Evolutionary conservation across 345 rosid species (phyloP).

Genomic region (Populus simonii): DNA sequence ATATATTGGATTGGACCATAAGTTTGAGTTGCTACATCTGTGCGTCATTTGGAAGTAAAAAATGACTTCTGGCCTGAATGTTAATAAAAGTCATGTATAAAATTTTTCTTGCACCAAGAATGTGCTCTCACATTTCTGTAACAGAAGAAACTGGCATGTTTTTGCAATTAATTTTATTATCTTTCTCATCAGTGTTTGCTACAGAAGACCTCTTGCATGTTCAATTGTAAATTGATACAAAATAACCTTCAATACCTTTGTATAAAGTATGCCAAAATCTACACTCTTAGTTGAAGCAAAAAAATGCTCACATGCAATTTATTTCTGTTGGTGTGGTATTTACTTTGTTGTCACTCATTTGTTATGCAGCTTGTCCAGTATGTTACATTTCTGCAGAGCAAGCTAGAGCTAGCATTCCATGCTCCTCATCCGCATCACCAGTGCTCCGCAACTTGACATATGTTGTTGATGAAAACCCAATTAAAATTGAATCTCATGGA

Average conservation of each 20-base stretch:
- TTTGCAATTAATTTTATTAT: not conserved
- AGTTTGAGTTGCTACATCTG: not conserved
- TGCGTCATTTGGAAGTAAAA: not conserved
- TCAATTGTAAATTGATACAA: not conserved
- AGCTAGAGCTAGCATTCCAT: constrained; percentile 75
- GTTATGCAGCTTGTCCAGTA: constrained; percentile 70
- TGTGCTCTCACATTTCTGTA: not conserved
- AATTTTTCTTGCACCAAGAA: not conserved
- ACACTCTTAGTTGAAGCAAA: not conserved
- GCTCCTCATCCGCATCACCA: constrained; percentile 49
- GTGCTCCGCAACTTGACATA: constrained; percentile 60
- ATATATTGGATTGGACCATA: constrained; percentile 5
- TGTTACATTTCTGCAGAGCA: constrained; percentile 72
- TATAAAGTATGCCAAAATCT: not conserved
- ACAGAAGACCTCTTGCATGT: not conserved
- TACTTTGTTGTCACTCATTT: constrained; percentile 14
- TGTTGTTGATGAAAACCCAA: constrained; percentile 50
- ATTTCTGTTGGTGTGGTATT: constrained; percentile 1
- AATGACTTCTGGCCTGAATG: not conserved
- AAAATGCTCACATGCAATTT: not conserved
- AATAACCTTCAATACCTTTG: not conserved
- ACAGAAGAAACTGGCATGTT: not conserved
- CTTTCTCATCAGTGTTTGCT: not conserved
- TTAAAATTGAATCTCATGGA: constrained; percentile 55
- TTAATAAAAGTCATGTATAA: not conserved